Conservation (phyloP, 192 early-diverging fungal genomes). For the Backusella westeae region DNA sequence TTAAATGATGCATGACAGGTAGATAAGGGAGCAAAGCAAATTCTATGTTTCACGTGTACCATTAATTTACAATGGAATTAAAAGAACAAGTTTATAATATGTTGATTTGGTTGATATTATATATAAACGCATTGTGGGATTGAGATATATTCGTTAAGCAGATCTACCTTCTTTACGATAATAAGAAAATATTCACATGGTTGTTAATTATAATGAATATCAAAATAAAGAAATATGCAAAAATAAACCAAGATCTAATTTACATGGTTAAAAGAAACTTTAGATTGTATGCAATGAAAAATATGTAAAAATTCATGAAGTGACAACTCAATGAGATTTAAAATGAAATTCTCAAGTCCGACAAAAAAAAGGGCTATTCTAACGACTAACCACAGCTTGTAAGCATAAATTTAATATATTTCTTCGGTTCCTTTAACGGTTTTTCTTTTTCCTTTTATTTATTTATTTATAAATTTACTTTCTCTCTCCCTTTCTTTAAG, state of each 20-base stretch:
- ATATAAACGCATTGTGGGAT: too few relatives aligned
- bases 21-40: too few relatives aligned
- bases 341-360: not conserved
- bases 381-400: not conserved
- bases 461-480: constrained; percentile 10
- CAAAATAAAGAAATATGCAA: not conserved
- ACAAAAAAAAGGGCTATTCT: not conserved
- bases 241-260: not conserved
- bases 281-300: not conserved
- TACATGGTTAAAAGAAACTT: not conserved
- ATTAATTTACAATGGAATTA: not conserved
- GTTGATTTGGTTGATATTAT: too few relatives aligned
- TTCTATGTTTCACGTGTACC: not conserved
- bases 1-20: too few relatives aligned
- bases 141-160: too few relatives aligned
- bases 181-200: not conserved
- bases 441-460: not conserved
- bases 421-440: constrained; percentile 1
- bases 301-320: not conserved
- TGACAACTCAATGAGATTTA: not conserved
- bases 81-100: not conserved
- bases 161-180: too few relatives aligned
- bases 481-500: not conserved
- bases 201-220: not conserved
- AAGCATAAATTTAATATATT: not conserved